Percentiles rank a stretch among this genome's conserved stretches.
Evolutionary conservation across 176 grass and related monocot species (phyloP).

Genomic region (Neostapfia colusana): DNA sequence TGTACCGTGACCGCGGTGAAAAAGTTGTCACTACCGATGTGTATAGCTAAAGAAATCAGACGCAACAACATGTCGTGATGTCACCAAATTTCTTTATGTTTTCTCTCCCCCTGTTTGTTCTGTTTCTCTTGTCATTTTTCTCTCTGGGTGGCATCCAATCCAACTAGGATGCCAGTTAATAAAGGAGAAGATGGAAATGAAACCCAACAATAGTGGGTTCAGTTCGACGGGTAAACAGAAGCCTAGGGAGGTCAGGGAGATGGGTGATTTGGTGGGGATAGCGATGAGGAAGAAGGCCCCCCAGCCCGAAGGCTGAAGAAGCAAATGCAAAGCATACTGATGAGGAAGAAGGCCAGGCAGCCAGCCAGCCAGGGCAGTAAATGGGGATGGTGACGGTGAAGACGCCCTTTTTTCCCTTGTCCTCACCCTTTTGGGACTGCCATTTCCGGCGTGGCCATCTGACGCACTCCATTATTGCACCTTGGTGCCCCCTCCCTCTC

Average conservation of each 20-base stretch:
- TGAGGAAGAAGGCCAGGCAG: not conserved
- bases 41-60: slow-evolving; percentile 71
- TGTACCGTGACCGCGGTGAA: slow-evolving; percentile 44
- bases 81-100: not conserved
- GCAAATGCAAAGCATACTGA: not conserved
- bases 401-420: slow-evolving; percentile 46
- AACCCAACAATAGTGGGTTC: not conserved
- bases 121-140: not conserved
- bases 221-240: not conserved
- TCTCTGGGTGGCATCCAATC: not conserved
- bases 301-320: not conserved
- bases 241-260: not conserved
- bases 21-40: slow-evolving; percentile 36
- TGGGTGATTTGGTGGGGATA: not conserved
- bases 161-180: slow-evolving; percentile 13
- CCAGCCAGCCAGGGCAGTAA: slow-evolving; percentile 42
- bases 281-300: not conserved
- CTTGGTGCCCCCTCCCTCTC: slow-evolving; percentile 3
- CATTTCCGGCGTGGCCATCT: slow-evolving; percentile 66
- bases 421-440: slow-evolving; percentile 61
- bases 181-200: not conserved
- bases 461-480: slow-evolving; percentile 58
- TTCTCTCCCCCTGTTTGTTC: not conserved
- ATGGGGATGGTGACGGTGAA: slow-evolving; percentile 50
- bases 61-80: slow-evolving; percentile 31